These are phyloP conservation scores for Monilinia fructigena DNA, from an alignment of 2,329 filamentous ascomycete genomes.

Conservation along the genomic window DNA sequence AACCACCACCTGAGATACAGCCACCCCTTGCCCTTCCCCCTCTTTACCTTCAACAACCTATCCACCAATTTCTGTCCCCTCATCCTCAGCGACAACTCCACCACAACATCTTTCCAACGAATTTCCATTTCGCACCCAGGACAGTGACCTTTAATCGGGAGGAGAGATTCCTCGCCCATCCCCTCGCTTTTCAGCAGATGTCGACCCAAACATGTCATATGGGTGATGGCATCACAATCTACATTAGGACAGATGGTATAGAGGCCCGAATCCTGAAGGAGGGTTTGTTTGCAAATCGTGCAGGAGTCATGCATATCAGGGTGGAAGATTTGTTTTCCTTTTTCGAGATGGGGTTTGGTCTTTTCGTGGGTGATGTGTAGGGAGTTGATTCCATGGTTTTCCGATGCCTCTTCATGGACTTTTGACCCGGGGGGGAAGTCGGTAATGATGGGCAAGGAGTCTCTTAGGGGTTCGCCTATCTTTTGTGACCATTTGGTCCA, in stretches of 20 bases:
- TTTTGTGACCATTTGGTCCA: slow-evolving; percentile 62
- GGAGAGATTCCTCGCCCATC: slow-evolving; percentile 42
- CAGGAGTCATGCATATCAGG: slow-evolving; percentile 58
- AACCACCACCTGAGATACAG: slow-evolving; percentile 27
- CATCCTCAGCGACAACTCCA: slow-evolving; percentile 72
- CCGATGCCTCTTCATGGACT: neutral
- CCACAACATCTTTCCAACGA: slow-evolving; percentile 76
- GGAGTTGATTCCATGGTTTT: slow-evolving; percentile 49
- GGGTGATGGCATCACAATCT: slow-evolving; percentile 56
- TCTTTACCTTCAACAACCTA: slow-evolving; percentile 58
- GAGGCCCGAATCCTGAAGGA: slow-evolving; percentile 51
- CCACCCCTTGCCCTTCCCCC: slow-evolving; percentile 25
- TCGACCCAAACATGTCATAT: slow-evolving; percentile 59
- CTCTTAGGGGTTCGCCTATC: slow-evolving; percentile 27
- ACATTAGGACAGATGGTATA: slow-evolving; percentile 56
- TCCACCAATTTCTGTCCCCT: slow-evolving; percentile 69
- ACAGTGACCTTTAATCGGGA: slow-evolving; percentile 70
- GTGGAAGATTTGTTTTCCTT: slow-evolving; percentile 52
- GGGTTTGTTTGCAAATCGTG: slow-evolving; percentile 49
- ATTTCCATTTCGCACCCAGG: slow-evolving; percentile 64
- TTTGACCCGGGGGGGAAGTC: slow-evolving; percentile 30
- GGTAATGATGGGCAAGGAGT: slow-evolving; percentile 30
- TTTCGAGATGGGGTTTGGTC: slow-evolving; percentile 54
- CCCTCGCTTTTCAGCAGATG: slow-evolving; percentile 48
- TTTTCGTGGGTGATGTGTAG: slow-evolving; percentile 56